These are phyloP conservation scores for Nigrospora oryzae DNA, from an alignment of 2,329 filamentous ascomycete species.

Conservation along the genomic window DNA sequence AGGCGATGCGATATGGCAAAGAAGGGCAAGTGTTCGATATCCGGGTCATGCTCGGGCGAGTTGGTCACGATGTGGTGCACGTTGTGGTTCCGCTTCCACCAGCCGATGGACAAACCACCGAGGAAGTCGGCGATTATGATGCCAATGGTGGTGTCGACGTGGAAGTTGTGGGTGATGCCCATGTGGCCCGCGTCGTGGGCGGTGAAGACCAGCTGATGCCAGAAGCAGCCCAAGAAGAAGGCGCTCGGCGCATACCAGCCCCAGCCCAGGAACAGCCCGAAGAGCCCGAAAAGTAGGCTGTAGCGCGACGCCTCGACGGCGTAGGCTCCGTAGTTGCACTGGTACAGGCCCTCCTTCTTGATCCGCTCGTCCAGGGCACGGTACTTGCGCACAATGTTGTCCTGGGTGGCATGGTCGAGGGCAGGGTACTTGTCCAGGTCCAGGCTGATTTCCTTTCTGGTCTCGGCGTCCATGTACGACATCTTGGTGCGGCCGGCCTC, in stretches of 20 bases:
- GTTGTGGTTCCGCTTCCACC: constrained; percentile 97
- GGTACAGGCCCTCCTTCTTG: constrained; percentile 65
- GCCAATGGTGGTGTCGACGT: constrained; percentile 73
- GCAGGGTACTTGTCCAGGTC: constrained; percentile 77
- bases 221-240: constrained; percentile 70
- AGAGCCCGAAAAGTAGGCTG: constrained; percentile 52
- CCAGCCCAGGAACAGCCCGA: constrained; percentile 51
- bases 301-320: constrained; percentile 69
- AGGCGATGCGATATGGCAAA: constrained; percentile 82
- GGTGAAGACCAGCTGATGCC: constrained; percentile 92
- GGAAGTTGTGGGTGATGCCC: constrained; percentile 90
- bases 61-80: constrained; percentile 97
- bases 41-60: constrained; percentile 88
- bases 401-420: constrained; percentile 65
- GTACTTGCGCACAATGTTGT: constrained; percentile 71
- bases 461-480: constrained; percentile 64
- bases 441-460: constrained; percentile 64
- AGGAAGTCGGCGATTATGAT: constrained; percentile 86
- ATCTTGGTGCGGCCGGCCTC: constrained; percentile 33
- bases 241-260: constrained; percentile 65
- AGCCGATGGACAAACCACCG: constrained; percentile 82
- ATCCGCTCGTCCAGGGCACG: constrained; percentile 67
- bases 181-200: constrained; percentile 96
- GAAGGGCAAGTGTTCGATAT: constrained; percentile 86
- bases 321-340: constrained; percentile 79